Percentiles rank a stretch among this genome's conserved stretches.
phyloP scores from a whole-genome alignment of 2,329 filamentous ascomycete species.

The Lithohypha guttulata region DNA sequence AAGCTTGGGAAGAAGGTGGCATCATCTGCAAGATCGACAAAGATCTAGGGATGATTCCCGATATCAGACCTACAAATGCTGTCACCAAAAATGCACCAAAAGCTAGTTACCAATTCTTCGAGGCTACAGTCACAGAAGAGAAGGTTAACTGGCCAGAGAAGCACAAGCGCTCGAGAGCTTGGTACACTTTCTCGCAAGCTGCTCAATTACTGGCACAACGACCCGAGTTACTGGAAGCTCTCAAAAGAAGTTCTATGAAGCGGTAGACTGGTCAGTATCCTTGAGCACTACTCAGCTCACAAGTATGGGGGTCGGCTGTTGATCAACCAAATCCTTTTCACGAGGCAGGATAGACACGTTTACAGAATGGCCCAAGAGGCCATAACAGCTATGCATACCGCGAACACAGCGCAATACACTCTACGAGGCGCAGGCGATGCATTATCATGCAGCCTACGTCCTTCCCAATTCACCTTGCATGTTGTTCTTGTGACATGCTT shows the following conservation, averaged over 20 bases:
- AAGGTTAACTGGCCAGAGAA: conserved; percentile 85
- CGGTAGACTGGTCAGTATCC: neutral
- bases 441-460: too few species aligned
- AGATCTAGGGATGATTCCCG: conserved; percentile 76
- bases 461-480: too few species aligned
- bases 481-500: too few species aligned
- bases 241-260: conserved; percentile 67
- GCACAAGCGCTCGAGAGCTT: conserved; percentile 79
- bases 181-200: conserved; percentile 82
- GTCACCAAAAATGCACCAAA: conserved; percentile 56
- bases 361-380: too few species aligned
- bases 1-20: conserved; percentile 97
- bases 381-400: too few species aligned
- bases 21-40: conserved; percentile 75
- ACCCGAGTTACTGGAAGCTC: conserved; percentile 78
- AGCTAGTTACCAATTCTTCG: conserved; percentile 49
- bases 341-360: too few species aligned
- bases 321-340: too few species aligned
- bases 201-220: conserved; percentile 62
- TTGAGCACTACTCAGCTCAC: too few species aligned
- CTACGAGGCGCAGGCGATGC: too few species aligned
- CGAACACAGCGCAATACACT: too few species aligned
- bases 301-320: too few species aligned
- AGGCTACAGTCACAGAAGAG: conserved; percentile 78
- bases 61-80: conserved; percentile 54